phyloP scores from a whole-genome alignment of 495 filamentous ascomycete genomes.

The Filosporella fistucella region DNA sequence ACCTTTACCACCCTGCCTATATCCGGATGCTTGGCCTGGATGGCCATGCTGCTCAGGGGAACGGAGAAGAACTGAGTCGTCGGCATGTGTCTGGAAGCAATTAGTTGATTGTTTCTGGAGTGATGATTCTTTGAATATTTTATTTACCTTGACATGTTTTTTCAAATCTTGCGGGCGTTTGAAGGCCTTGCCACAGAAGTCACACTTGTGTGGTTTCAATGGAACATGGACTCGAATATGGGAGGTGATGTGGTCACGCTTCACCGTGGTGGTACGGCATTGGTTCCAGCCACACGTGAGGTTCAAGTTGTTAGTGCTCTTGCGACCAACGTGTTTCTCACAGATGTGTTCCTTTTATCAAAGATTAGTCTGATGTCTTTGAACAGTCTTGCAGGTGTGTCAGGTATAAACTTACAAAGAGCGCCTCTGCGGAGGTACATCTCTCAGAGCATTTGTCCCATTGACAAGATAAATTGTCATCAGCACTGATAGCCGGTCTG shows the following conservation, averaged over 20 bases:
- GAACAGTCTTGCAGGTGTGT: constrained; percentile 11
- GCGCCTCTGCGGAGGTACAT: constrained; percentile 70
- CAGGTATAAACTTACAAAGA: constrained; percentile 71
- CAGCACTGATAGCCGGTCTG: constrained; percentile 20
- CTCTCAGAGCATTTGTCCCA: constrained; percentile 85
- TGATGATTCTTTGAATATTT: not conserved
- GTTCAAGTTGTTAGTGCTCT: constrained; percentile 98
- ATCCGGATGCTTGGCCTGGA: constrained; percentile 51
- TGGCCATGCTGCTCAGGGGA: constrained; percentile 67
- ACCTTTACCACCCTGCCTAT: constrained; percentile 52
- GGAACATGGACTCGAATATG: constrained; percentile 98
- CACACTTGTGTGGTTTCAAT: constrained; percentile 96
- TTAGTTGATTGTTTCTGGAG: constrained; percentile 10
- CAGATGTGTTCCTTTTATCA: constrained; percentile 85
- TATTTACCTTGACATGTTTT: constrained; percentile 82
- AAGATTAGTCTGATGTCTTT: too few relatives aligned
- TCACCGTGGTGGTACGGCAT: constrained; percentile 94
- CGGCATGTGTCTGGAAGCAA: constrained; percentile 69
- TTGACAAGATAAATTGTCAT: constrained; percentile 73
- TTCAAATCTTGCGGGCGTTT: constrained; percentile 98
- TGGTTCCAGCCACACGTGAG: constrained; percentile 95
- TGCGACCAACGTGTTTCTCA: constrained; percentile 96
- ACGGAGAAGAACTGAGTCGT: constrained; percentile 85
- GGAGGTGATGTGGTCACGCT: constrained; percentile 99
- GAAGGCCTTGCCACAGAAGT: constrained; percentile 98